Base-by-base conservation (phyloP, 2,329 filamentous ascomycete genomes). In the Colletotrichum caudatum region DNA sequence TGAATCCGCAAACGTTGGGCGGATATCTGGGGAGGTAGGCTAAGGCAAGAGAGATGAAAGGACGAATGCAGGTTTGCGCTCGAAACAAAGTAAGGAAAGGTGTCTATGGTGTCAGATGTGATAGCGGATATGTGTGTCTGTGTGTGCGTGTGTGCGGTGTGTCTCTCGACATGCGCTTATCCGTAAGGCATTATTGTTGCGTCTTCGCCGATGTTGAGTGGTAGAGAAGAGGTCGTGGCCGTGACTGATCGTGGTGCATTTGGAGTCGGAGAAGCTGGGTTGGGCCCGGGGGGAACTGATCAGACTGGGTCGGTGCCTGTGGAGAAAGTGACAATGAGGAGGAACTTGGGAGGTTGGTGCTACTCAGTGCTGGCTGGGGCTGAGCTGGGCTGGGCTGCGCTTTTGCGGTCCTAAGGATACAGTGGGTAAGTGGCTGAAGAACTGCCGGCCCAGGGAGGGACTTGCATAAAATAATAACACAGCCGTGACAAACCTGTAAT, bases 261-360 rank as follows among this genome's bases (percentile, higher is more conserved):
- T 37, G 59, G 46, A 51, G 46, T 48, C 59, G 44, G 59, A 62
- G 44, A 50, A 62, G 59, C 56, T 59, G 56, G 37, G 56, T 33
- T 61, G 56, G 37, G 56, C 59, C 41, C 14, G 20, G 59, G 7
- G 35, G 7, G 35, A 29, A n/a, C 33, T 50, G 41, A 61, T 56
- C 18, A 59, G 29, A 50, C 29, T 59, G 29, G 44, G 53, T 44
- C 44, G 59, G 59, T 37, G 53, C 20, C 33, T 50, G 59, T 62
- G 59, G 59, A 62, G 59, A 50, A 50, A 48, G 46, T 37, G 44
- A 23, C 41, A 56, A 56, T 37, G 20, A 56, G 20, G 11, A 56
- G 33, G 53, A 37, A 54, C 29, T 54, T 54, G 53, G 20, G 53
- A 29, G 41, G 51, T 9, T 44, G 9, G 20, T 61, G 44, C 26